phyloP scores from a whole-genome alignment of 2,329 filamentous ascomycete species.

The Cadophora gregata region DNA sequence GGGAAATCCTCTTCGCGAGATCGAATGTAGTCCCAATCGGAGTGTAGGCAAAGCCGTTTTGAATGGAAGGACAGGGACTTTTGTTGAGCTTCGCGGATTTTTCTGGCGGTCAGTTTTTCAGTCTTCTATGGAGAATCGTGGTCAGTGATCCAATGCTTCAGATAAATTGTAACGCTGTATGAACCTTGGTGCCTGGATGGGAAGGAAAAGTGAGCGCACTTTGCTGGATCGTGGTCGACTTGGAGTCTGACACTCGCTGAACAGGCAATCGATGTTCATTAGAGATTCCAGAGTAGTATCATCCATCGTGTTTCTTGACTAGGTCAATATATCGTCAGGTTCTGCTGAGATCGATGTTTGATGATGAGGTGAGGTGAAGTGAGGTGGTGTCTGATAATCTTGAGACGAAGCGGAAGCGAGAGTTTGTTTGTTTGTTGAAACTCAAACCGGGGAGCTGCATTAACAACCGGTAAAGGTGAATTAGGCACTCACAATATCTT shows the following conservation, averaged over 20 bases:
- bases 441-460: background rate
- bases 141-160: background rate
- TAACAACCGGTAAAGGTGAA: background rate
- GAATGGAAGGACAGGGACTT: slow-evolving; percentile 1
- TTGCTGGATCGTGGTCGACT: background rate
- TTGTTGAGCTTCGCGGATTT: slow-evolving; percentile 7
- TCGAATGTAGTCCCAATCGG: slow-evolving; percentile 7
- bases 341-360: background rate
- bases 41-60: background rate
- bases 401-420: background rate
- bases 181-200: background rate
- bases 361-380: background rate
- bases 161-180: too few species aligned
- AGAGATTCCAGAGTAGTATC: background rate
- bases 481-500: background rate
- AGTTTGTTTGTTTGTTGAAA: background rate
- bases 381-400: background rate
- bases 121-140: background rate
- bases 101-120: background rate
- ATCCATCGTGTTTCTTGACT: background rate
- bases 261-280: background rate
- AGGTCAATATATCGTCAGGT: background rate
- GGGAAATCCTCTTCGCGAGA: background rate
- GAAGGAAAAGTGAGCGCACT: background rate
- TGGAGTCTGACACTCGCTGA: background rate